Percentiles rank a stretch among this genome's conserved stretches.
These are phyloP conservation scores for Ophiocordyceps unilateralis DNA, from an alignment of 2,329 filamentous ascomycete species.

Conservation along the genomic window DNA sequence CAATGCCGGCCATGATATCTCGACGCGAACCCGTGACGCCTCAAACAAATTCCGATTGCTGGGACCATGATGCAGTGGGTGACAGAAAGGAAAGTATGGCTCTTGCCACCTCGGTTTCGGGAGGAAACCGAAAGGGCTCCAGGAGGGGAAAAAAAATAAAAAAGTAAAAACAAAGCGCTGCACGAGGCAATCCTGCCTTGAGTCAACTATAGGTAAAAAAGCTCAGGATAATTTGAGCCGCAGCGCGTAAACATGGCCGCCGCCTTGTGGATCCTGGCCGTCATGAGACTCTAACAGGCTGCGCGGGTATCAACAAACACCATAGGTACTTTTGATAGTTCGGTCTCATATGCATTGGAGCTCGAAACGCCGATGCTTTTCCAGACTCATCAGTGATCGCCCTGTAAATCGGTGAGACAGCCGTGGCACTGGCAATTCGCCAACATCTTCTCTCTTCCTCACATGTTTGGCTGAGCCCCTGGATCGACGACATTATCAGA, in stretches of 20 bases:
- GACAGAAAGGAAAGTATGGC: background rate
- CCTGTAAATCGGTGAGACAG: background rate
- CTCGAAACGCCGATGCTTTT: background rate
- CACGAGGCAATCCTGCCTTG: background rate
- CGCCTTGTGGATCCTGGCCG: background rate
- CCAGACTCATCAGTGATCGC: background rate
- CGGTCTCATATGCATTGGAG: background rate
- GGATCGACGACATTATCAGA: slow-evolving; percentile 63
- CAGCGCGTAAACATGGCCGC: background rate
- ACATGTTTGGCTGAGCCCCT: slow-evolving; percentile 17
- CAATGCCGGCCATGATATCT: background rate
- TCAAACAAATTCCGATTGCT: background rate
- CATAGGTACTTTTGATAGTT: background rate
- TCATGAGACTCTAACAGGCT: background rate
- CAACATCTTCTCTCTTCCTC: slow-evolving; percentile 2
- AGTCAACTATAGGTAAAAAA: background rate
- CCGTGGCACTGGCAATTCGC: too few relatives aligned
- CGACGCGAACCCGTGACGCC: background rate
- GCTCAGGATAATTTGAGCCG: too few relatives aligned
- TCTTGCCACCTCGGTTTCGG: background rate
- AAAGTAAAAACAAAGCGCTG: background rate
- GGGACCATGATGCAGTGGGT: background rate
- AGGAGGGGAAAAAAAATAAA: background rate
- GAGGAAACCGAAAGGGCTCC: background rate
- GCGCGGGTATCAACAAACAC: background rate